Evolutionary conservation across 225 moss, liverwort and hornwort genomes (phyloP), one percentile per base, ranked within the genome.

Genomic region (Marchantia polymorpha): DNA sequence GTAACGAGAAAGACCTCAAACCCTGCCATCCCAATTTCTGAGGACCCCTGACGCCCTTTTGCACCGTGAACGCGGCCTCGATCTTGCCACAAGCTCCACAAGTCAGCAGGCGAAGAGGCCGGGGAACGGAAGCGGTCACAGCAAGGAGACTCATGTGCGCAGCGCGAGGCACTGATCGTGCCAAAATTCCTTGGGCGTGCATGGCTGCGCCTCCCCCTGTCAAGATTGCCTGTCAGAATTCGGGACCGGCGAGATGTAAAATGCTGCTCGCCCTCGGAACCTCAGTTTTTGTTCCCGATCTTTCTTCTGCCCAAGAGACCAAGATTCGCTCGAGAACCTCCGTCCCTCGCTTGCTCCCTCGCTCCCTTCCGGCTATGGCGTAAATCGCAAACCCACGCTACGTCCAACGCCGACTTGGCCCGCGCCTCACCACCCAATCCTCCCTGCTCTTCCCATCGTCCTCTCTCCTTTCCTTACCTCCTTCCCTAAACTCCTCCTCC

Each of bases 111-210:
- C 61, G 49, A n/a, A 64, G 9, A 1, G 81, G 23, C 8, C 22
- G 46, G 8, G 63, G 48, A 23, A n/a, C 51, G 30, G 78, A 50
- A n/a, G 73, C 50, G 15, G 80, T 71, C 29, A 55, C 39, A 48
- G 59, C 52, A 15, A 53, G 26, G 52, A 81, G 50, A 47, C 72
- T 84, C 87, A 82, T 82, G 22, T 46, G 46, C 14, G 80, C 75
- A 52, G 71, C 23, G 47, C 68, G 50, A n/a, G 80, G 82, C 78
- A 87, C 69, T 46, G 85, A 77, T 72, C 75, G 82, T 54, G 78
- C 84, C 50, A 83, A 50, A 27, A 83, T 23, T 69, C 83, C 85
- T 59, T 82, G 84, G 72, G 82, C 84, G 67, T 84, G 82, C 87
- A 85, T 88, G 22, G 84, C 87, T 78, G 82, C 84, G 66, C 66